Evolutionary conservation across 768 basidiomycete species (phyloP).

Genomic region (Pleurotus platypus): DNA sequence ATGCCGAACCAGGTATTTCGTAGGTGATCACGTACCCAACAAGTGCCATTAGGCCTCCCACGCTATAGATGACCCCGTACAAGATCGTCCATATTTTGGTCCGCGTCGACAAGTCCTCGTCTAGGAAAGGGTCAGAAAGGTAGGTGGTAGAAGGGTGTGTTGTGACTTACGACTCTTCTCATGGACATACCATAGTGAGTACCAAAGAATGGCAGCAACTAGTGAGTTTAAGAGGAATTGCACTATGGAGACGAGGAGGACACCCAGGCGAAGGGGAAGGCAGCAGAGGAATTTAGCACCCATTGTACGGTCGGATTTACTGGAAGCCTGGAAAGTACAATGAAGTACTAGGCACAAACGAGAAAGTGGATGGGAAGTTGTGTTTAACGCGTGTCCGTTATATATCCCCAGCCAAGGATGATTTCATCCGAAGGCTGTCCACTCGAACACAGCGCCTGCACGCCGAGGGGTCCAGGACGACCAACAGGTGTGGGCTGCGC

Average conservation of each 20-base stretch:
- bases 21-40: constrained; percentile 24
- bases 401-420: not conserved
- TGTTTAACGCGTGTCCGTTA: not conserved
- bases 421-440: not conserved
- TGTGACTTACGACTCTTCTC: constrained; percentile 17
- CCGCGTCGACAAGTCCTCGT: constrained; percentile 19
- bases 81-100: constrained; percentile 28
- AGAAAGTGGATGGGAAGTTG: no score
- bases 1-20: constrained; percentile 2
- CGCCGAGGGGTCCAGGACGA: not conserved
- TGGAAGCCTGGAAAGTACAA: no score
- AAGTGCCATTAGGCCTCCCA: constrained; percentile 29
- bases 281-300: constrained; percentile 39
- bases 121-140: constrained; percentile 13
- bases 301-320: constrained; percentile 19
- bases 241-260: constrained; percentile 34
- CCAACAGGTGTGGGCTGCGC: no score
- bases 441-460: not conserved
- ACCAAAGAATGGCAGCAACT: constrained; percentile 29
- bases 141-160: not conserved
- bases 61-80: constrained; percentile 26
- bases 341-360: no score
- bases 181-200: constrained; percentile 19
- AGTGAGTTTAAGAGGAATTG: constrained; percentile 32
- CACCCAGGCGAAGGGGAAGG: constrained; percentile 39